Percentiles rank a stretch among this genome's conserved stretches.
Evolutionary conservation across 805 yeast species (phyloP).

Genomic region (Metschnikowia lachancei): DNA sequence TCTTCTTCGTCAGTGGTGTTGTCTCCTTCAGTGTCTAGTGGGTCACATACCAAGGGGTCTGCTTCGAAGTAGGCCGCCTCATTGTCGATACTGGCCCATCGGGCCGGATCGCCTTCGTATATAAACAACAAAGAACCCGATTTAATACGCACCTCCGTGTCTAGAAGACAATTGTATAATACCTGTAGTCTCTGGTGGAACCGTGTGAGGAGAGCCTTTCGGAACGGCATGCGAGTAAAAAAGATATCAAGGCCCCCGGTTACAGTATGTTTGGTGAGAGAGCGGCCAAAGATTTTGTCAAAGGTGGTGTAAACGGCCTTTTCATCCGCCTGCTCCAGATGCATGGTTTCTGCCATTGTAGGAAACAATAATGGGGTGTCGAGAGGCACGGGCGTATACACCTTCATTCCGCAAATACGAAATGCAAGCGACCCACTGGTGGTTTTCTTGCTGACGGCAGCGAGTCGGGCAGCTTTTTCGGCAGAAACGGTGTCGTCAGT

Average conservation of each 20-base stretch:
- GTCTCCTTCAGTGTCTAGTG: too few relatives aligned
- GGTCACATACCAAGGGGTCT: conserved; percentile 28
- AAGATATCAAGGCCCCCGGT: conserved; percentile 44
- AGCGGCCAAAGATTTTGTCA: conserved; percentile 72
- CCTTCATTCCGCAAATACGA: conserved; percentile 87
- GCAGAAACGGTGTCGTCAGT: conserved; percentile 51
- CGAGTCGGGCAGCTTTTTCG: conserved; percentile 63
- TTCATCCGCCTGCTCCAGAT: conserved; percentile 18
- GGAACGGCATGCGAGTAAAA: conserved; percentile 37
- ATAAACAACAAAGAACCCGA: conserved; percentile 74
- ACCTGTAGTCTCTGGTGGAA: conserved; percentile 61
- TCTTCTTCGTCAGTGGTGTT: conserved; percentile 19
- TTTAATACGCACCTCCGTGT: conserved; percentile 59
- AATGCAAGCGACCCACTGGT: conserved; percentile 78
- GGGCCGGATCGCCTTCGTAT: conserved; percentile 61
- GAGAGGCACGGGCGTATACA: conserved; percentile 25
- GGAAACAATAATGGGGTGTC: conserved; percentile 16
- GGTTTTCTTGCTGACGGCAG: conserved; percentile 61
- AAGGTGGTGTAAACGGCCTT: conserved; percentile 48
- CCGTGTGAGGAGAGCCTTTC: conserved; percentile 32
- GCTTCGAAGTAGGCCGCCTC: conserved; percentile 14
- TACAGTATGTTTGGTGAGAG: conserved; percentile 44
- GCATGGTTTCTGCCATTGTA: conserved; percentile 20
- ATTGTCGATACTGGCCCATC: conserved; percentile 43
- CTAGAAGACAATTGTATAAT: conserved; percentile 61